Percentiles rank a stretch among this genome's conserved stretches.
phyloP scores from a whole-genome alignment of 2,329 filamentous ascomycete genomes.

The Cordyceps cicadae region DNA sequence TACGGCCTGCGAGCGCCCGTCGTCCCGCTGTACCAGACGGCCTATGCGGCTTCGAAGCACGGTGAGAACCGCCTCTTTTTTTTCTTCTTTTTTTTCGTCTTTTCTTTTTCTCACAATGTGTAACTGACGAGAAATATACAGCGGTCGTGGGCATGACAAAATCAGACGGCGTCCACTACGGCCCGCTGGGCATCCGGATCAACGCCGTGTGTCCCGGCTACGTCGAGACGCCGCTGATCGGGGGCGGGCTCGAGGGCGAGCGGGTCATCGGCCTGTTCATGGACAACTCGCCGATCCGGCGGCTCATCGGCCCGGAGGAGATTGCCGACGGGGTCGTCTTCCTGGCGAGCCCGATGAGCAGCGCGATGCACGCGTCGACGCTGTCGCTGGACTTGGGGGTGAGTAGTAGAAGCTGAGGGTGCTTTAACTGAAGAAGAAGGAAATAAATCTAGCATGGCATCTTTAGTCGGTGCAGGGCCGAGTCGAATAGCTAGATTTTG shows the following conservation, averaged over 20 bases:
- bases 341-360: conserved; percentile 42
- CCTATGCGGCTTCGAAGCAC: conserved; percentile 46
- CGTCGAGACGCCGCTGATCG: conserved; percentile 20
- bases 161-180: conserved; percentile 46
- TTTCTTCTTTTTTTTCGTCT: too few relatives aligned
- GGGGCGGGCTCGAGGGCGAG: not conserved
- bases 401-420: not conserved
- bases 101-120: too few relatives aligned
- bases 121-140: conserved; percentile 8
- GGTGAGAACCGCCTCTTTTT: conserved; percentile 26
- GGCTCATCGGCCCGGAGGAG: conserved; percentile 32
- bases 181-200: conserved; percentile 43
- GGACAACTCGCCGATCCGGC: conserved; percentile 9
- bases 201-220: conserved; percentile 53
- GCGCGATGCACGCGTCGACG: conserved; percentile 40
- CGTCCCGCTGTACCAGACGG: conserved; percentile 12
- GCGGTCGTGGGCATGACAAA: conserved; percentile 43
- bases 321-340: conserved; percentile 45
- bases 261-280: not conserved
- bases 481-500: too few relatives aligned
- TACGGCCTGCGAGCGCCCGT: not conserved
- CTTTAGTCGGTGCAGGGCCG: too few relatives aligned
- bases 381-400: not conserved
- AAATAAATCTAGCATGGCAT: too few relatives aligned
- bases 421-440: too few relatives aligned